A percentile compares a stretch with the other conserved stretches of the same genome.
phyloP scores from a whole-genome alignment of 805 yeast species.

The Metschnikowia picachoensis region DNA sequence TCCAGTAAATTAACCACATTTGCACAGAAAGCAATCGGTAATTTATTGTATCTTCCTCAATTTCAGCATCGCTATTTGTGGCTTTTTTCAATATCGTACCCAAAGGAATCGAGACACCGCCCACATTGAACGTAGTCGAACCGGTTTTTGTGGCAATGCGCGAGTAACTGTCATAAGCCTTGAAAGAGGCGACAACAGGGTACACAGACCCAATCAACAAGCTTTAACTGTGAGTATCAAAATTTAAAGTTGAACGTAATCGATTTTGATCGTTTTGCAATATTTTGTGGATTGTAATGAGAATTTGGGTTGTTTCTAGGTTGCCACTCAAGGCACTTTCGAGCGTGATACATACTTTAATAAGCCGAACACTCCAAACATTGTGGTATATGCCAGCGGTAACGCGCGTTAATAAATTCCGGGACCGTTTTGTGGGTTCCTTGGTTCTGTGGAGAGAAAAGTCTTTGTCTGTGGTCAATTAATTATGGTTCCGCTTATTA shows the following conservation, averaged over 20 bases:
- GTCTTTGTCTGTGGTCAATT: too few relatives aligned
- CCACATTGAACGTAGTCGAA: slow-evolving; percentile 30
- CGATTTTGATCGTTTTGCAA: too few relatives aligned
- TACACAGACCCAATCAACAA: slow-evolving; percentile 42
- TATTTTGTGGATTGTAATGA: too few relatives aligned
- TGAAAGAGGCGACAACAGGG: slow-evolving; percentile 60
- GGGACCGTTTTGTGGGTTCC: not conserved
- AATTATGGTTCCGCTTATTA: too few relatives aligned
- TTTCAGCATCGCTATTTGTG: slow-evolving; percentile 13
- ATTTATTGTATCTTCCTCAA: slow-evolving; percentile 20
- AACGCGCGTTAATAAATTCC: not conserved
- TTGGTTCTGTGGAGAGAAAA: not conserved
- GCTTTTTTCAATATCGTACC: slow-evolving; percentile 31
- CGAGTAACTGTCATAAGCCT: slow-evolving; percentile 47
- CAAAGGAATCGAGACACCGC: slow-evolving; percentile 39
- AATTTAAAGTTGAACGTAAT: too few relatives aligned
- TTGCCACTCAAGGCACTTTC: not conserved
- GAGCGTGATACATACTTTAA: slow-evolving; percentile 9
- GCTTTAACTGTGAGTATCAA: slow-evolving; percentile 12
- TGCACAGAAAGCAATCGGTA: slow-evolving; percentile 27
- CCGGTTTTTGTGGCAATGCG: slow-evolving; percentile 26
- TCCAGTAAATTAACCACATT: slow-evolving; percentile 58
- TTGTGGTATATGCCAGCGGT: not conserved
- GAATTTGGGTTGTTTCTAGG: too few relatives aligned
- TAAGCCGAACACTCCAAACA: slow-evolving; percentile 12